These are phyloP conservation scores for Hymenoscyphus repandus DNA, from an alignment of 2,329 filamentous ascomycete species.

Conservation along the genomic window DNA sequence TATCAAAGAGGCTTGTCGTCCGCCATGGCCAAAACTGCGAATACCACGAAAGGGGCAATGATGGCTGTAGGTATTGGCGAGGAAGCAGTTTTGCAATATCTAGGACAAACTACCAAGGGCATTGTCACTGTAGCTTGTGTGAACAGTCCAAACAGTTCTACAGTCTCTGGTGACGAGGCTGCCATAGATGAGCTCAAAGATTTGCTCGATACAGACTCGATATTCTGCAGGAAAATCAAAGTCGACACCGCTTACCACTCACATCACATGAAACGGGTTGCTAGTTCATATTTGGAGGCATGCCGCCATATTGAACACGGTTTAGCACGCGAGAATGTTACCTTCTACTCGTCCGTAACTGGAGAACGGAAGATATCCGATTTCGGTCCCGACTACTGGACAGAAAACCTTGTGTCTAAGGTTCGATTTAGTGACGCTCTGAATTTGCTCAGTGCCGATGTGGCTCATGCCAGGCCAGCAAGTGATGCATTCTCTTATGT, in stretches of 20 bases:
- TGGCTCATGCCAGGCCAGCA: not conserved
- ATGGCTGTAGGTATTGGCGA: constrained; percentile 1
- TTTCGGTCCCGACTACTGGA: constrained; percentile 37
- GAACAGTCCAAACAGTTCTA: constrained; percentile 23
- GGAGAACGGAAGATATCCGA: constrained; percentile 21
- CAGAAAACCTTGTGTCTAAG: constrained; percentile 38
- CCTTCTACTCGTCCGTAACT: constrained; percentile 39
- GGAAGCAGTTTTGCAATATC: constrained; percentile 16
- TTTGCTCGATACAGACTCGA: not conserved
- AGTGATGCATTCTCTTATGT: not conserved
- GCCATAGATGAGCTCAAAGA: constrained; percentile 7
- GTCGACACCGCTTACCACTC: constrained; percentile 28
- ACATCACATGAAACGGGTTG: constrained; percentile 26
- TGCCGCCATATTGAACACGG: not conserved
- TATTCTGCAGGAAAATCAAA: constrained; percentile 18
- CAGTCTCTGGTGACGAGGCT: constrained; percentile 22
- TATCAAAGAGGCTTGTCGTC: too few relatives aligned
- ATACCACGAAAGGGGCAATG: not conserved
- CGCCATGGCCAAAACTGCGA: too few relatives aligned
- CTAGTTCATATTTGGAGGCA: constrained; percentile 17
- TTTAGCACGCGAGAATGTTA: not conserved
- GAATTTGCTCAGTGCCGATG: not conserved
- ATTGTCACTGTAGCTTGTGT: constrained; percentile 29
- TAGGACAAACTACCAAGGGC: too few relatives aligned
- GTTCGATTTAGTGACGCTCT: constrained; percentile 41